Base-by-base conservation (phyloP, 208 protist genomes). In the Trypanosoma melophagium region DNA sequence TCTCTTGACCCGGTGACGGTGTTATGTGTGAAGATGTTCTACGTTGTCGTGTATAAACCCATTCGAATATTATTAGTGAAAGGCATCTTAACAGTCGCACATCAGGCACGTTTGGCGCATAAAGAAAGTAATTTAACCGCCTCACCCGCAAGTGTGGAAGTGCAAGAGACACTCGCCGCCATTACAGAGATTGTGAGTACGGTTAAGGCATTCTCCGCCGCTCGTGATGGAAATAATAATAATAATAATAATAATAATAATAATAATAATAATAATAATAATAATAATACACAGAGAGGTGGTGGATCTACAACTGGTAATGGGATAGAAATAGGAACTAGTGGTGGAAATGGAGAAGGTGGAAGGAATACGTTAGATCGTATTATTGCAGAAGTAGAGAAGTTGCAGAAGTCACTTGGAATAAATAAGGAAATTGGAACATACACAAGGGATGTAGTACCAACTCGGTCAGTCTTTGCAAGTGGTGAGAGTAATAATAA, bases 21-120 rank as follows among this genome's bases (percentile, higher is more conserved):
- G 45, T 73, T 94, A 77, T 93, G 87, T 60, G 50, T 88, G 12
- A 92, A 92, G 65, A 64, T 90, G n/a, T 94, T 94, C 60, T 88
- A 92, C 66, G 70, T 81, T 3, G 76, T 85, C 38, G 83, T 96
- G 50, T 92, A 85, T 64, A 77, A 88, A 47, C 84, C 84, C 1
- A 54, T 89, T 50, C 70, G 59, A 49, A 69, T 69, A 14, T 55
- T 79, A 19, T 55, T 90, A 40, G 21, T 72, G 9, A 22, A 73
- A 7, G 84, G 87, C 59, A 41, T 90, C 57, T 38, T 80, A 17
- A 45, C 64, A 22, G n/a, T 65, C 21, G 44, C 67, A 55, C 17
- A 74, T 68, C 42, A 66, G 19, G 59, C 78, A 62, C 10, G 76
- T 78, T 47, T 65, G 71, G 10, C 73, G 77, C 14, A 66, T 21